Evolutionary conservation across 75 land plant genomes (phyloP), one percentile per base, ranked within the genome.

Genomic region (Cunninghamia lanceolata): DNA sequence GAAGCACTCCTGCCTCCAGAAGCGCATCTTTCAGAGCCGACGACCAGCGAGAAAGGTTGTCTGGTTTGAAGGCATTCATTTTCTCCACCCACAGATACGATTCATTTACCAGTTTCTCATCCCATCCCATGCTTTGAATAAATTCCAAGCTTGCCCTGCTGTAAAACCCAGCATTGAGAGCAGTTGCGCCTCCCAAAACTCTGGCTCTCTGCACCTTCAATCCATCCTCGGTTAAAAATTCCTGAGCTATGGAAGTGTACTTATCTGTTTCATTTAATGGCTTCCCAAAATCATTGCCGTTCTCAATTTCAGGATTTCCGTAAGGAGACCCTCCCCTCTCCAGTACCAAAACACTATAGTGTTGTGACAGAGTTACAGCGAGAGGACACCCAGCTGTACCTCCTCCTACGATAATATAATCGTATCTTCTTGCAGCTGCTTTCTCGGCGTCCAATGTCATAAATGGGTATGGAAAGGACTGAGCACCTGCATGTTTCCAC

Each of bases 91-190:
- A 96, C 82, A 74, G 32, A 81, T 91, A 96, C 43, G 95, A 95
- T 73, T 91, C 85, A 78, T 94, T 96, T 80, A 92, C 99, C 82
- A 94, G 71, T 39, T 39, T 21, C 15, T 87, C 92, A 50, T 96
- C 93, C 96, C 96, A 95, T 7, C 96, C 95, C 17, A 70, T 88
- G 1, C 63, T 42, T 21, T 76, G 70, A 14, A 96, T 91, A 73
- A 91, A 96, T 25, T 85, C 87, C 2, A 90, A 83, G 84, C 89
- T 90, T 21, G 98, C 95, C 28, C 93, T 88, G 16, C 93, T 89
- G 90, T 94, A 96, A 84, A 96, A 96, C 2, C 98, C 98, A 5
- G 96, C 96, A 71, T 96, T 95, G 46, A 96, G 79, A 89, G 93
- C 92, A 52, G 87, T 91, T 7, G 96, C 94, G 0, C 98, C 98